A percentile compares a stretch with the other conserved stretches of the same genome.
Conservation (phyloP, 495 filamentous ascomycete species). For the Penicillium odoratum region DNA sequence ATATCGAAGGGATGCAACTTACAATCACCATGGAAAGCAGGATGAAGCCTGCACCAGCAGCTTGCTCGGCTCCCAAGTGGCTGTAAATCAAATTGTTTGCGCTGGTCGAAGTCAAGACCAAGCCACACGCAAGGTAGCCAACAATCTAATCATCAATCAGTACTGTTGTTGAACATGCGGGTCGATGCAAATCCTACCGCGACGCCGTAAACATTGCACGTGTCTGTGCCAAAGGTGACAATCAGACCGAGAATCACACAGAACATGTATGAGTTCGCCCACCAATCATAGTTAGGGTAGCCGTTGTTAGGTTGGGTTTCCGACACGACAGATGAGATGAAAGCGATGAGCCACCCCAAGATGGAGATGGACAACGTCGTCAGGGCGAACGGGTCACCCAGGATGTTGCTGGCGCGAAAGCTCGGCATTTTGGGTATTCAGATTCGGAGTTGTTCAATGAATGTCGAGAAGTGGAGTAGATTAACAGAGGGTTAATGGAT, state of each 20-base stretch:
- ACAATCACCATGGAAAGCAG: slow-evolving; percentile 94
- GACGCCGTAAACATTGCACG: slow-evolving; percentile 81
- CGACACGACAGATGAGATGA: slow-evolving; percentile 80
- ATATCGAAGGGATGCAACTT: slow-evolving; percentile 31
- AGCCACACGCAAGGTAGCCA: slow-evolving; percentile 77
- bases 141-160: slow-evolving; percentile 59
- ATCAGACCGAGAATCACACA: slow-evolving; percentile 77
- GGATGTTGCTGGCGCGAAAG: slow-evolving; percentile 80
- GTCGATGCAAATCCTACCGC: slow-evolving; percentile 56
- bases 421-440: slow-evolving; percentile 45
- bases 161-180: neutral
- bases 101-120: slow-evolving; percentile 80
- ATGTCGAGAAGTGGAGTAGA: neutral
- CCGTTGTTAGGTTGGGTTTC: slow-evolving; percentile 43
- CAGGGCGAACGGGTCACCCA: slow-evolving; percentile 95
- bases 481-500: slow-evolving; percentile 3
- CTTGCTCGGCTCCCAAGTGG: slow-evolving; percentile 69
- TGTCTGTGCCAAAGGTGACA: slow-evolving; percentile 77
- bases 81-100: slow-evolving; percentile 80
- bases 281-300: slow-evolving; percentile 90
- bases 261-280: slow-evolving; percentile 81
- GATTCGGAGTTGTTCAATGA: slow-evolving; percentile 5
- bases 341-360: slow-evolving; percentile 90
- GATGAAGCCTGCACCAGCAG: slow-evolving; percentile 90
- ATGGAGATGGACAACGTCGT: slow-evolving; percentile 90